Base-by-base conservation (phyloP, 768 basidiomycete genomes). In the Lenzites betulinus region DNA sequence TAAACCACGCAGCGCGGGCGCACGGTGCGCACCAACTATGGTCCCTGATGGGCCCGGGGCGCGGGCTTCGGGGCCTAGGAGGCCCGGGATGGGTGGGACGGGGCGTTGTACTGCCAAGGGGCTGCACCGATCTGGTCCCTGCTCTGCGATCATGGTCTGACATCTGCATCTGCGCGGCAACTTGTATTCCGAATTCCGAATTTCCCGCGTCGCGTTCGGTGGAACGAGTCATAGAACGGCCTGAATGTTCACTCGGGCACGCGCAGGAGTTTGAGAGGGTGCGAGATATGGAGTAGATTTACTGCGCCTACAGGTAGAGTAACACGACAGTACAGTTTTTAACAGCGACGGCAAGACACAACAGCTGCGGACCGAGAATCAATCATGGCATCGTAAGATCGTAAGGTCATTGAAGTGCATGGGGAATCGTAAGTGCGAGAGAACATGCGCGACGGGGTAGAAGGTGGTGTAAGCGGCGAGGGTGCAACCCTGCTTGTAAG, bases 401-500 rank as follows among this genome's bases (percentile, higher is more conserved):
- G 48, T 63, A 39, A 59, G 25, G 49, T 58, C 62, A 63, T 63
- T 23, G 39, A 30, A 13, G 55, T 36, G 53, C 62, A 55, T 63
- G 62, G 59, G 57, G 25, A 47, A 52, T 58, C 62, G 57, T 63
- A 49, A 49, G 26, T 9, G 51, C 35, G 49, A 52, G 41, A 36
- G 35, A 51, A 28, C 53, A 55, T 59, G 58, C 48, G 57, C 46
- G 35, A 49, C 42, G 58, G 54, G 47, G 50, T 15, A 22, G 46
- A 47, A 51, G 47, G 33, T 39, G 42, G 52, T 48, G 13, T n/a
- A 51, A 33, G 25, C 25, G 44, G 36, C 26, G 22, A 48, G 57
- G 62, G 62, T 63, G 22, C 62, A 63, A 63, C 62, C 62, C 62
- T 52, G 35, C 52, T 30, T 39, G 56, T 50, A 53, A 42, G 57